Evolutionary conservation across 495 filamentous ascomycete species (phyloP).

Genomic region (Entonaema liquescens): DNA sequence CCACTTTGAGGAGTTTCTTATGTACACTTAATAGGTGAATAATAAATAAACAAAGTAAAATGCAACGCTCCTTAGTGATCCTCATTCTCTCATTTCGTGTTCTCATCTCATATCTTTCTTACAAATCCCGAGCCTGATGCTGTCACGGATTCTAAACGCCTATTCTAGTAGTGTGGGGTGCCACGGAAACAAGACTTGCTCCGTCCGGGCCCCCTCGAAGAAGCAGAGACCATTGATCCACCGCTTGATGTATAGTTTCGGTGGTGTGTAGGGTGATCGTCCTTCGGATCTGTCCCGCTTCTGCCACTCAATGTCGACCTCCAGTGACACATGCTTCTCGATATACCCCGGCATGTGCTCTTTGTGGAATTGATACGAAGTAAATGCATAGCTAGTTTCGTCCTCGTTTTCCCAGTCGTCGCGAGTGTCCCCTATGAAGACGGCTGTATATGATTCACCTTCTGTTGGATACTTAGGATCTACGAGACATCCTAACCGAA

Average conservation of each 20-base stretch:
- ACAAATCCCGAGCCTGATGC: not conserved
- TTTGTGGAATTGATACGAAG: slow-evolving; percentile 14
- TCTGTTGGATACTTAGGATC: slow-evolving; percentile 8
- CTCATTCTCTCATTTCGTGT: slow-evolving; percentile 7
- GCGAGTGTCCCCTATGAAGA: slow-evolving; percentile 39
- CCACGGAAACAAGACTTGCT: slow-evolving; percentile 45
- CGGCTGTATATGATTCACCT: slow-evolving; percentile 27
- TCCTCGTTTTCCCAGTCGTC: slow-evolving; percentile 35
- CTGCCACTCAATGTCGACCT: slow-evolving; percentile 41
- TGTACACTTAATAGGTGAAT: slow-evolving; percentile 5
- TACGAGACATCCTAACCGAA: slow-evolving; percentile 44
- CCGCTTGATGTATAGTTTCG: slow-evolving; percentile 42
- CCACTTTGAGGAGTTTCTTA: not conserved
- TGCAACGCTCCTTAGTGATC: slow-evolving; percentile 6
- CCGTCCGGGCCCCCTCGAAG: slow-evolving; percentile 6
- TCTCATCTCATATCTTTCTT: slow-evolving; percentile 7
- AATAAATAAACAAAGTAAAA: slow-evolving; percentile 5
- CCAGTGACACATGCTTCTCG: slow-evolving; percentile 45
- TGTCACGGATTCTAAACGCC: not conserved
- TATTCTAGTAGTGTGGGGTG: slow-evolving; percentile 38
- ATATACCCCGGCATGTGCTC: slow-evolving; percentile 13
- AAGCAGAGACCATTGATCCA: slow-evolving; percentile 48
- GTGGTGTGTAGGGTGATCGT: not conserved
- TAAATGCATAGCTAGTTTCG: slow-evolving; percentile 37
- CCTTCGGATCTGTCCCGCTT: not conserved